These are phyloP conservation scores for Ulota crispa DNA, from an alignment of 225 moss, liverwort and hornwort genomes.

Conservation along the genomic window DNA sequence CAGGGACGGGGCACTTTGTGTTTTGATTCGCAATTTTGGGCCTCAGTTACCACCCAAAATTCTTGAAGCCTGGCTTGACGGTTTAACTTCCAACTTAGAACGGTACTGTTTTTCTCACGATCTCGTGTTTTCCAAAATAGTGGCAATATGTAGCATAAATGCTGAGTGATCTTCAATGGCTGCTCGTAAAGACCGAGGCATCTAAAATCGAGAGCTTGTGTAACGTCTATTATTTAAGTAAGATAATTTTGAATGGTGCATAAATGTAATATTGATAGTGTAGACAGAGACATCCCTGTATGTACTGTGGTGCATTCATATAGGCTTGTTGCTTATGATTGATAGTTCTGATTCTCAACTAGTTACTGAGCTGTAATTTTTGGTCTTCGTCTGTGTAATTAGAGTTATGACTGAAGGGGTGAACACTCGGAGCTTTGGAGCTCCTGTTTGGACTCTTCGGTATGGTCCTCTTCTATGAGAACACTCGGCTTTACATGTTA, in stretches of 20 bases:
- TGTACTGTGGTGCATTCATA: not conserved
- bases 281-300: not conserved
- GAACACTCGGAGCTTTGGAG: slow-evolving; percentile 74
- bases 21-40: slow-evolving; percentile 72
- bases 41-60: slow-evolving; percentile 43
- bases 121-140: not conserved
- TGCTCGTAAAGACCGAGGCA: slow-evolving; percentile 15
- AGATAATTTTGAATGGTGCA: not conserved
- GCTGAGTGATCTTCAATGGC: slow-evolving; percentile 16
- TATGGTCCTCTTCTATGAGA: slow-evolving; percentile 11
- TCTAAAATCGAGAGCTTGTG: slow-evolving; percentile 15
- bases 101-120: slow-evolving; percentile 47
- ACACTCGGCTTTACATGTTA: not conserved
- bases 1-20: slow-evolving; percentile 90
- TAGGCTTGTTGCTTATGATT: slow-evolving; percentile 9
- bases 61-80: slow-evolving; percentile 73
- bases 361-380: slow-evolving; percentile 7
- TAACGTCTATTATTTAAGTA: not conserved
- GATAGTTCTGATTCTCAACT: slow-evolving; percentile 18
- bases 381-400: slow-evolving; percentile 27
- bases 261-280: not conserved
- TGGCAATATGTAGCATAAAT: not conserved
- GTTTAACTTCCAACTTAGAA: slow-evolving; percentile 71
- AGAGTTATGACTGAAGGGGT: slow-evolving; percentile 80
- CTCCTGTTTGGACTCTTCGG: slow-evolving; percentile 86